Evolutionary conservation across 352 stramenopile genomes (phyloP).

Genomic region (Globisporangium nodosum): DNA sequence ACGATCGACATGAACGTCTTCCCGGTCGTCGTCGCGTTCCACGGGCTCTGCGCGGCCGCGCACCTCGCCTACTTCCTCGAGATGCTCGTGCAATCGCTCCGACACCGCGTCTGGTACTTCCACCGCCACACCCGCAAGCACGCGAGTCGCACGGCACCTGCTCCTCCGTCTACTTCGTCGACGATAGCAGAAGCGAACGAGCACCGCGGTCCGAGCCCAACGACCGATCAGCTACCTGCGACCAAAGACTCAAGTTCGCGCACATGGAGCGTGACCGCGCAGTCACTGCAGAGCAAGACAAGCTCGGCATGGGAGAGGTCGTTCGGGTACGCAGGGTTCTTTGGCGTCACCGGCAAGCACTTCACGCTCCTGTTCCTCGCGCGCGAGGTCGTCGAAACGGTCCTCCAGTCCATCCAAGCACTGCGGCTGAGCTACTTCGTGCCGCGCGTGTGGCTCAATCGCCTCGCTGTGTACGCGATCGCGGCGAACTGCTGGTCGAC

Average conservation of each 20-base stretch:
- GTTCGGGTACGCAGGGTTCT: constrained; percentile 14
- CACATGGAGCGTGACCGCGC: not conserved
- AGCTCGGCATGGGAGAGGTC: constrained; percentile 3
- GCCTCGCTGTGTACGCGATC: constrained; percentile 18
- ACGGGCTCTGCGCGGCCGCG: constrained; percentile 6
- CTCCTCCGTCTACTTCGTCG: no score
- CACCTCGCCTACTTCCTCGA: constrained; percentile 9
- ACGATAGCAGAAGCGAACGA: not conserved
- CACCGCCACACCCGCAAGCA: not conserved
- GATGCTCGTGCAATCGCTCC: constrained; percentile 13
- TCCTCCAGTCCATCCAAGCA: constrained; percentile 19
- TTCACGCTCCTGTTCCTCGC: constrained; percentile 15
- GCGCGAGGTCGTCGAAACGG: constrained; percentile 11
- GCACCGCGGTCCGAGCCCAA: no score
- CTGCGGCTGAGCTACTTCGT: constrained; percentile 18
- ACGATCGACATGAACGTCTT: constrained; percentile 18
- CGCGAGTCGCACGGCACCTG: not conserved
- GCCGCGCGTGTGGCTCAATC: constrained; percentile 18
- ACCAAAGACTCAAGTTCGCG: not conserved
- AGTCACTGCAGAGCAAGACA: not conserved
- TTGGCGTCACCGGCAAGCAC: constrained; percentile 14
- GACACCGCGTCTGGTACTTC: constrained; percentile 7
- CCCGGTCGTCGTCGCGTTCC: constrained; percentile 8
- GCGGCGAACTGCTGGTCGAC: constrained; percentile 35
- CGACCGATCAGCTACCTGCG: no score